Evolutionary conservation across 176 grass and related monocot genomes (phyloP).

Genomic region (Leersia perrieri): DNA sequence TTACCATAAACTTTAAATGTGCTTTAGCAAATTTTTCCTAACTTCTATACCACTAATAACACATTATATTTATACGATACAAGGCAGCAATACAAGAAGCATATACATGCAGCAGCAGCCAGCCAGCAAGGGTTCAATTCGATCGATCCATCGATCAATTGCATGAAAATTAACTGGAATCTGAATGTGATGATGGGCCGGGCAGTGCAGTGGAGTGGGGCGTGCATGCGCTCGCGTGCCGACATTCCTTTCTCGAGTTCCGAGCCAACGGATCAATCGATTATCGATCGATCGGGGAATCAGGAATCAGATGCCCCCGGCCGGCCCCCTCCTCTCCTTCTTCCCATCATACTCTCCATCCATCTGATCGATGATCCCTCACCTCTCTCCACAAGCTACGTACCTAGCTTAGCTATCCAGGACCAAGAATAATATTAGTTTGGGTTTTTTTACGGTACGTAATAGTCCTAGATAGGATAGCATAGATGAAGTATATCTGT

Average conservation of each 20-base stretch:
- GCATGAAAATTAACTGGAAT: not conserved
- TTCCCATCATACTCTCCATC: slow-evolving; percentile 10
- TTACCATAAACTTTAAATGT: too few species aligned
- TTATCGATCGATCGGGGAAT: slow-evolving; percentile 14
- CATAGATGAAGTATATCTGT: too few species aligned
- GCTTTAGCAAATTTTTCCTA: too few species aligned
- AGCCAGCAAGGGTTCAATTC: too few species aligned
- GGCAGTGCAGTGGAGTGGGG: not conserved
- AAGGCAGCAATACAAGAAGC: too few species aligned
- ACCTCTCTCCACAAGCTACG: slow-evolving; percentile 12
- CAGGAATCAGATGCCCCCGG: slow-evolving; percentile 34
- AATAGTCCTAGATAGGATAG: too few species aligned
- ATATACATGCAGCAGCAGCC: too few species aligned
- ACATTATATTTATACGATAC: too few species aligned
- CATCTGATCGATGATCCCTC: not conserved
- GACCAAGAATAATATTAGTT: slow-evolving; percentile 28
- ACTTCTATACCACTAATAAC: too few species aligned
- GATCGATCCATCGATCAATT: not conserved
- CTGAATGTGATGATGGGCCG: not conserved
- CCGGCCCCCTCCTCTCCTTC: slow-evolving; percentile 31
- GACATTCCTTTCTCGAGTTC: slow-evolving; percentile 50
- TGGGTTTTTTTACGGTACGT: too few species aligned
- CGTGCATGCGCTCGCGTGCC: not conserved
- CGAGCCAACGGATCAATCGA: slow-evolving; percentile 39
- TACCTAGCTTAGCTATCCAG: not conserved